Conservation (phyloP, 768 basidiomycete species). For the Saitozyma podzolica region DNA sequence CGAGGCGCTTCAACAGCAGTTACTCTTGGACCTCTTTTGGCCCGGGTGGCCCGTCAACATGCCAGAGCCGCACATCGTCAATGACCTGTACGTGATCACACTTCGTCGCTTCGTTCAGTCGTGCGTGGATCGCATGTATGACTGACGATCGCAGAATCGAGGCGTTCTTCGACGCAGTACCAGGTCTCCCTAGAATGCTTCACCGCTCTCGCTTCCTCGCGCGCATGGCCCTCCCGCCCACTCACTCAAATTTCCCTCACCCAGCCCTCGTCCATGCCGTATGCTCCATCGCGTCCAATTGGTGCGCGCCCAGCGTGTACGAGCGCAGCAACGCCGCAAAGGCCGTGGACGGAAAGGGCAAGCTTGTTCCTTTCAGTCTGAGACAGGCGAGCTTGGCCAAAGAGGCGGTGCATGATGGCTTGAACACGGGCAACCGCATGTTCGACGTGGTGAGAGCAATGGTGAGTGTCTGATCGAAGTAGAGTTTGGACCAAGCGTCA, state of each 20-base stretch:
- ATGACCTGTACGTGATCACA: constrained; percentile 32
- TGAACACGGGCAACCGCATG: constrained; percentile 43
- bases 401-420: constrained; percentile 35
- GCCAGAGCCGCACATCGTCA: constrained; percentile 45
- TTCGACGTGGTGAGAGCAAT: constrained; percentile 47
- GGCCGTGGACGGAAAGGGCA: not conserved
- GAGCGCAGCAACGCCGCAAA: constrained; percentile 9
- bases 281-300: constrained; percentile 68
- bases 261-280: constrained; percentile 75
- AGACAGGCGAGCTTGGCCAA: constrained; percentile 36
- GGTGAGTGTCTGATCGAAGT: constrained; percentile 16
- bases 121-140: not conserved
- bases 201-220: constrained; percentile 69
- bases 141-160: constrained; percentile 61
- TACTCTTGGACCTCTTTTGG: constrained; percentile 48
- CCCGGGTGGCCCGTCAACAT: constrained; percentile 44
- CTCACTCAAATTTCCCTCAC: constrained; percentile 73
- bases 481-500: not conserved
- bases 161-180: constrained; percentile 76
- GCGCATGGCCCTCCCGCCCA: constrained; percentile 66
- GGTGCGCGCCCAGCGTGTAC: constrained; percentile 33
- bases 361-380: constrained; percentile 20
- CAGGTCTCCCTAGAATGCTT: constrained; percentile 70
- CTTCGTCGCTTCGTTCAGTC: not conserved
- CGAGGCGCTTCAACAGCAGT: constrained; percentile 38